Evolutionary conservation across 2,329 filamentous ascomycete genomes (phyloP).

Genomic region (Penicillium occitanis): DNA sequence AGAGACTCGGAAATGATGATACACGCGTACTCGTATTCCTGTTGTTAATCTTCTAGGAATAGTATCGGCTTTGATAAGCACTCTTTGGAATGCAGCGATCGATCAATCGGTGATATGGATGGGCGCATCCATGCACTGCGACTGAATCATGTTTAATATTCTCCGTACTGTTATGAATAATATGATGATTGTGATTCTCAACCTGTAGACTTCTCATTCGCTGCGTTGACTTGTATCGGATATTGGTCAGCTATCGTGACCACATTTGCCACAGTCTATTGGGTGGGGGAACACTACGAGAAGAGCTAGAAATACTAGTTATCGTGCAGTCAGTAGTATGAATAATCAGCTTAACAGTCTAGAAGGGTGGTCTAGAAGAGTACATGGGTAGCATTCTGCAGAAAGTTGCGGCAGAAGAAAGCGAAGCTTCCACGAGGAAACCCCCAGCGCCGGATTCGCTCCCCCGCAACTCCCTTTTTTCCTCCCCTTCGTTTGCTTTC

Average conservation of each 20-base stretch:
- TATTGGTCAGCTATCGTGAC: neutral
- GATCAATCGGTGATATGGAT: neutral
- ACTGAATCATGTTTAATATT: neutral
- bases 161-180: neutral
- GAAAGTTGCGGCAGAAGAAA: neutral
- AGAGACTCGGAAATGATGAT: neutral
- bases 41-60: neutral
- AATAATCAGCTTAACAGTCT: neutral
- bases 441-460: constrained; percentile 11
- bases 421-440: constrained; percentile 19
- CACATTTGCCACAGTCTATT: neutral
- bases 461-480: constrained; percentile 19
- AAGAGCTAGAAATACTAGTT: neutral
- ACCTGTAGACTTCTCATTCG: neutral
- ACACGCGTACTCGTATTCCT: neutral
- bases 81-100: neutral
- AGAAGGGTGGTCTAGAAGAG: neutral
- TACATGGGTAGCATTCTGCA: neutral
- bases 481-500: constrained; percentile 1
- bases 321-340: neutral
- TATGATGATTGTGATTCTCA: neutral
- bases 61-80: neutral
- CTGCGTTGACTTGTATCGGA: neutral
- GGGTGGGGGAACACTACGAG: neutral
- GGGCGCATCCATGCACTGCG: neutral